phyloP scores from a whole-genome alignment of 225 moss, liverwort and hornwort species.

The Physcomitrium patens region DNA sequence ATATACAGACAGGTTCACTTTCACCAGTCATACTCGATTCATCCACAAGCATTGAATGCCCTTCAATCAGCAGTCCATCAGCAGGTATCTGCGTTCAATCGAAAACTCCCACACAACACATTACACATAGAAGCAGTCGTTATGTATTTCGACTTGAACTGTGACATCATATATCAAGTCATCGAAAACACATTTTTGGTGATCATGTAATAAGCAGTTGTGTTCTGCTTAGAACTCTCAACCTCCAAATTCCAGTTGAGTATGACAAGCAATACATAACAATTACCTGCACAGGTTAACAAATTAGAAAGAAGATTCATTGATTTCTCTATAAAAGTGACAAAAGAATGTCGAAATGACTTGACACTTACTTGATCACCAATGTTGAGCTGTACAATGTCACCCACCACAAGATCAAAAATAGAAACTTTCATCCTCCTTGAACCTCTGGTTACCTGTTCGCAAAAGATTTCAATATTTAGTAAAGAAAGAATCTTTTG shows the following conservation, averaged over 20 bases:
- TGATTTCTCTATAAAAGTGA: slow-evolving; percentile 3
- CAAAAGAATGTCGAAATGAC: not conserved
- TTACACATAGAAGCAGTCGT: not conserved
- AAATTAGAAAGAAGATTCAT: slow-evolving; percentile 18
- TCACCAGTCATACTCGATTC: slow-evolving; percentile 99
- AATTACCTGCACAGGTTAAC: slow-evolving; percentile 1
- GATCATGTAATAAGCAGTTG: not conserved
- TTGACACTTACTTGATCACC: slow-evolving; percentile 79
- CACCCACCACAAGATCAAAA: slow-evolving; percentile 88
- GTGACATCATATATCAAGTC: slow-evolving; percentile 16
- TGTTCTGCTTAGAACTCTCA: slow-evolving; percentile 15
- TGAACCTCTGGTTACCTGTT: slow-evolving; percentile 71
- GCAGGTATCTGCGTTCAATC: slow-evolving; percentile 69
- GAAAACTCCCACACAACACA: slow-evolving; percentile 25
- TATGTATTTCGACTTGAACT: slow-evolving; percentile 11
- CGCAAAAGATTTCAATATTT: slow-evolving; percentile 6
- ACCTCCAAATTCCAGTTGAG: slow-evolving; percentile 3
- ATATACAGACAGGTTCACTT: slow-evolving; percentile 86
- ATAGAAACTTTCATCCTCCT: slow-evolving; percentile 82
- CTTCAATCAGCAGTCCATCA: slow-evolving; percentile 78
- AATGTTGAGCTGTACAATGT: slow-evolving; percentile 89
- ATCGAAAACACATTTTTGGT: not conserved
- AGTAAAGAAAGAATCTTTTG: not conserved
- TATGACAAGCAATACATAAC: not conserved
- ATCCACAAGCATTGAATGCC: slow-evolving; percentile 82